Percentiles rank a stretch among this genome's conserved stretches.
These are phyloP conservation scores for Cytospora piceicola DNA, from an alignment of 2,329 filamentous ascomycete species.

Conservation along the genomic window DNA sequence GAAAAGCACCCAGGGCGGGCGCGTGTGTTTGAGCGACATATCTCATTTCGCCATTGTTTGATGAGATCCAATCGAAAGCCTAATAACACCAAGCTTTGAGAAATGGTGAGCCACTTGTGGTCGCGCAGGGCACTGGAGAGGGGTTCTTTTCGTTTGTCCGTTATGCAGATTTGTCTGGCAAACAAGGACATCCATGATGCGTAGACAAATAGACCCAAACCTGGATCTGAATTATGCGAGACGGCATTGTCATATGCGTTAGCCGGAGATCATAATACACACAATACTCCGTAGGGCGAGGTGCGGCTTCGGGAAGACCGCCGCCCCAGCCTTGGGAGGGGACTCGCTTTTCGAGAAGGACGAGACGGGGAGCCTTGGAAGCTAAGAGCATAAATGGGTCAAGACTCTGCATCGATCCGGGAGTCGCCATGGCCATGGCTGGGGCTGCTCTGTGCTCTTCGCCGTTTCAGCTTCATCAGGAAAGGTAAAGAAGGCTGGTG, in stretches of 20 bases:
- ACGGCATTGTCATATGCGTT: conserved; percentile 12
- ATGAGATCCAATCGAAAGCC: not conserved
- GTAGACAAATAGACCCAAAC: conserved; percentile 16
- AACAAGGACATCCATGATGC: conserved; percentile 12
- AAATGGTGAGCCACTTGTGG: not conserved
- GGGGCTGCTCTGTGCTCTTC: not conserved
- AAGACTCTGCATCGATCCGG: conserved; percentile 5
- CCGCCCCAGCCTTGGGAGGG: conserved; percentile 17
- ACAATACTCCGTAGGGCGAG: conserved; percentile 7
- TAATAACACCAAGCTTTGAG: not conserved
- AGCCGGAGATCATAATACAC: conserved; percentile 26
- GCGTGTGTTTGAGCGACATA: not conserved
- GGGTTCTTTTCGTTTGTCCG: not conserved
- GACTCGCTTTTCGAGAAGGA: conserved; percentile 22
- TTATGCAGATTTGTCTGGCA: not conserved
- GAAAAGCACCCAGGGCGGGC: not conserved
- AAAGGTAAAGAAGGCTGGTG: conserved; percentile 10
- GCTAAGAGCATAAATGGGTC: conserved; percentile 8
- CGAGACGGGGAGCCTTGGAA: conserved; percentile 24
- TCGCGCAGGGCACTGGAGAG: too few relatives aligned
- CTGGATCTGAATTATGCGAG: conserved; percentile 18
- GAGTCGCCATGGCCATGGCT: conserved; percentile 1
- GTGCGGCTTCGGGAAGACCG: conserved; percentile 28
- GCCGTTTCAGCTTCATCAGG: conserved; percentile 5
- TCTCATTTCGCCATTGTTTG: not conserved